phyloP scores from a whole-genome alignment of 371 early-diverging fungal species.

The Mycotypha africana region DNA sequence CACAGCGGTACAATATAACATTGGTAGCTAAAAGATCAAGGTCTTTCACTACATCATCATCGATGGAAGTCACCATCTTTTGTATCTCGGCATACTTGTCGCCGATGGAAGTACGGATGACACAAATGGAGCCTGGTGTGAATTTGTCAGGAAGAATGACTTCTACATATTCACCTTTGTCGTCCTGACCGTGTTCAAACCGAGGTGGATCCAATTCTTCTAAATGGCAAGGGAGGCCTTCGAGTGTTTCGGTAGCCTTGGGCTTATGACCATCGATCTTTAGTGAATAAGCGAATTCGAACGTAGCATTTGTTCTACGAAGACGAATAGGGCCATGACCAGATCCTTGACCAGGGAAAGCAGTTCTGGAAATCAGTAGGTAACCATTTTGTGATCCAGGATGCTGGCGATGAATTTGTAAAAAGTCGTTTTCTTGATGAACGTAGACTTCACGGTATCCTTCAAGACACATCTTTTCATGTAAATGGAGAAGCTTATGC shows the following conservation, averaged over 20 bases:
- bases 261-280: slow-evolving; percentile 25
- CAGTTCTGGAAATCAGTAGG: slow-evolving; percentile 82
- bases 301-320: slow-evolving; percentile 51
- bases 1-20: slow-evolving; percentile 78
- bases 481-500: slow-evolving; percentile 66
- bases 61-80: slow-evolving; percentile 34
- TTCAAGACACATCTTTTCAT: slow-evolving; percentile 74
- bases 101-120: slow-evolving; percentile 59
- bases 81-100: slow-evolving; percentile 40
- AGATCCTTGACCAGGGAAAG: slow-evolving; percentile 55
- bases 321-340: slow-evolving; percentile 58
- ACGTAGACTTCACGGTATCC: slow-evolving; percentile 91
- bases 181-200: slow-evolving; percentile 37
- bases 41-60: slow-evolving; percentile 35
- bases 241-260: slow-evolving; percentile 24
- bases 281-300: slow-evolving; percentile 49
- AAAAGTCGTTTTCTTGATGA: slow-evolving; percentile 88
- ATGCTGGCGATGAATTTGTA: slow-evolving; percentile 89
- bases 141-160: slow-evolving; percentile 57
- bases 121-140: slow-evolving; percentile 66
- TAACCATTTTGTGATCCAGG: slow-evolving; percentile 89
- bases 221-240: slow-evolving; percentile 53
- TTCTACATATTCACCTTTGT: slow-evolving; percentile 54
- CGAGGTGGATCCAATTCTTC: slow-evolving; percentile 46
- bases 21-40: slow-evolving; percentile 71